Percentiles rank a stretch among this genome's conserved stretches.
Conservation (phyloP, 495 filamentous ascomycete species). For the Penicillium soppii region DNA sequence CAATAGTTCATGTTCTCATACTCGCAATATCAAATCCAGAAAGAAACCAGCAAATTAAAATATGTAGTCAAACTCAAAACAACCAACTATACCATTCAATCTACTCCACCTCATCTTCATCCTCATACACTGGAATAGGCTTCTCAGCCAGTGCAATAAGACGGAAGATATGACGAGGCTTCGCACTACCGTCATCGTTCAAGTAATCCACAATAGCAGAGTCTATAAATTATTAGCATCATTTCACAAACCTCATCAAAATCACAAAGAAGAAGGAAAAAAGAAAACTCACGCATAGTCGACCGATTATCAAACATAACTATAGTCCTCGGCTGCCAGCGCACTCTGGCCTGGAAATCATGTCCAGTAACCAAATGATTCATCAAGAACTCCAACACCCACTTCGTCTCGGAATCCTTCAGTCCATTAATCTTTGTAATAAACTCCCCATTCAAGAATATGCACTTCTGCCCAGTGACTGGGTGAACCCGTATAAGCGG, state of each 20-base stretch:
- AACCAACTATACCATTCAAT: slow-evolving; percentile 21
- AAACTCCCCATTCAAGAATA: slow-evolving; percentile 81
- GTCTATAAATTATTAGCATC: slow-evolving; percentile 29
- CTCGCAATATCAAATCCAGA: neutral
- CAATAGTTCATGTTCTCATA: neutral
- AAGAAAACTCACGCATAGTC: slow-evolving; percentile 50
- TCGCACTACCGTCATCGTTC: slow-evolving; percentile 44
- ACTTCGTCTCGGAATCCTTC: slow-evolving; percentile 57
- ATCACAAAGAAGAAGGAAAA: neutral
- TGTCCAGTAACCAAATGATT: slow-evolving; percentile 78
- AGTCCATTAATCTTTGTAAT: slow-evolving; percentile 74
- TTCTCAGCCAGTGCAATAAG: slow-evolving; percentile 52
- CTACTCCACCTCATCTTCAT: slow-evolving; percentile 27
- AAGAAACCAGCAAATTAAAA: too few relatives aligned
- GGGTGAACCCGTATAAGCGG: slow-evolving; percentile 75
- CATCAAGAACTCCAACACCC: slow-evolving; percentile 81
- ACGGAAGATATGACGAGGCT: slow-evolving; percentile 53
- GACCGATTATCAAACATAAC: slow-evolving; percentile 79
- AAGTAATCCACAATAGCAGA: slow-evolving; percentile 55
- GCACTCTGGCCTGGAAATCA: slow-evolving; percentile 86
- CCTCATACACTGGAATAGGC: slow-evolving; percentile 50
- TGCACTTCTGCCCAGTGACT: slow-evolving; percentile 74
- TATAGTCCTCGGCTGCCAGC: slow-evolving; percentile 79
- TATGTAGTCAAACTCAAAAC: slow-evolving; percentile 1
- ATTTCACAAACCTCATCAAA: neutral